Conservation (phyloP, 1,284 basidiomycete species). For the Irpex sp. region DNA sequence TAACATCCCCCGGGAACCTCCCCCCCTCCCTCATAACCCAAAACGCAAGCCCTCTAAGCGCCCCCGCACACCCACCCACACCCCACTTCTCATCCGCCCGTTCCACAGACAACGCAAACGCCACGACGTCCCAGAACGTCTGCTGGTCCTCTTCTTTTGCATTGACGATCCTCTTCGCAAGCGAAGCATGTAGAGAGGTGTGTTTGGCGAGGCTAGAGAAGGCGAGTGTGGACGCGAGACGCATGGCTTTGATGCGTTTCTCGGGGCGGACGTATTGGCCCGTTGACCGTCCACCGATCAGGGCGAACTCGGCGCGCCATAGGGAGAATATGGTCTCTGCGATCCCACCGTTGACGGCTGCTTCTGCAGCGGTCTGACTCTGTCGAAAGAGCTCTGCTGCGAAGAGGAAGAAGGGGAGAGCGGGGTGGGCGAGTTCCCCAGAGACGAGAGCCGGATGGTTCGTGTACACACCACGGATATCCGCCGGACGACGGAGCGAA, state of each 20-base stretch:
- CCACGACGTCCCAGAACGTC: conserved; percentile 3
- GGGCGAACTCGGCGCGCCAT: background rate
- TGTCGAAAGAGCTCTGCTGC: background rate
- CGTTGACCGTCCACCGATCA: background rate
- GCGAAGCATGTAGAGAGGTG: background rate
- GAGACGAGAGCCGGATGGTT: background rate
- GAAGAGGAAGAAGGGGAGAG: conserved; percentile 5
- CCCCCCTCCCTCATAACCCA: background rate
- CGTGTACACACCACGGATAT: background rate
- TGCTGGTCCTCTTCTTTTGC: background rate
- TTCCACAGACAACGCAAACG: background rate
- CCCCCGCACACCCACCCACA: background rate
- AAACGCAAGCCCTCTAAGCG: background rate
- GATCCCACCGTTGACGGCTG: background rate
- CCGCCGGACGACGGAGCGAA: background rate
- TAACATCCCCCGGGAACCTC: background rate
- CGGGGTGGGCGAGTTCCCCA: background rate
- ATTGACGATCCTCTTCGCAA: background rate
- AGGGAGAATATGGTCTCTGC: background rate
- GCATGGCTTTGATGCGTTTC: background rate
- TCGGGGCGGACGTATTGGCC: background rate
- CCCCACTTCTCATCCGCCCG: background rate
- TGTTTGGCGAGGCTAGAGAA: background rate
- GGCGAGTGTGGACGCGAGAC: background rate
- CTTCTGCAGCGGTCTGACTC: background rate